These are phyloP conservation scores for Aspergillus leporis DNA, from an alignment of 495 filamentous ascomycete species.

Conservation along the genomic window DNA sequence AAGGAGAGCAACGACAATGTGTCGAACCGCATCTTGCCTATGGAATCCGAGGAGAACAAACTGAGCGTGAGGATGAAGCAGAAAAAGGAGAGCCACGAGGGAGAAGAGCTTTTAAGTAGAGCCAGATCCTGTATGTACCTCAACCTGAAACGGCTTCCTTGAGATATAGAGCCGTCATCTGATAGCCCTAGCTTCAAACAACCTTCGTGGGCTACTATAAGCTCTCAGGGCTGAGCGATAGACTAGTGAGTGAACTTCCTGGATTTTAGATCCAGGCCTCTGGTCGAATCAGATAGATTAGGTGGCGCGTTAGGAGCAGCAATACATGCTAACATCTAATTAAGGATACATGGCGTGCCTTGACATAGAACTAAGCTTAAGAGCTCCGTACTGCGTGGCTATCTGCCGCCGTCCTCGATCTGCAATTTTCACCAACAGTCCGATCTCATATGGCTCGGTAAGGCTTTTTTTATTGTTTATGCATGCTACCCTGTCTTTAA, in stretches of 20 bases:
- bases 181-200: not conserved
- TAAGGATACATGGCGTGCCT: not conserved
- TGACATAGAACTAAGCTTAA: not conserved
- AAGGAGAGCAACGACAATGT: conserved; percentile 20
- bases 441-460: not conserved
- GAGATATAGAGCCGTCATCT: not conserved
- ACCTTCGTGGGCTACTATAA: not conserved
- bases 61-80: not conserved
- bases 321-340: not conserved
- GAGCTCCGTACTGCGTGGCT: not conserved
- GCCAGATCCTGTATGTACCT: not conserved
- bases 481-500: not conserved
- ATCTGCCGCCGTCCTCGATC: not conserved
- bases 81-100: not conserved
- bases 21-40: conserved; percentile 6
- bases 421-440: not conserved
- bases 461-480: not conserved
- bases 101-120: conserved; percentile 2
- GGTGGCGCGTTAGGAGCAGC: not conserved
- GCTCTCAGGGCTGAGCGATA: not conserved
- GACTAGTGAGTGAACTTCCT: not conserved
- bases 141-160: not conserved
- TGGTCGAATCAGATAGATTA: conserved; percentile 1
- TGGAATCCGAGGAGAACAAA: not conserved
- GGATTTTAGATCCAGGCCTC: not conserved